Evolutionary conservation across 2,329 filamentous ascomycete genomes (phyloP).

Genomic region (Diplodia seriata): DNA sequence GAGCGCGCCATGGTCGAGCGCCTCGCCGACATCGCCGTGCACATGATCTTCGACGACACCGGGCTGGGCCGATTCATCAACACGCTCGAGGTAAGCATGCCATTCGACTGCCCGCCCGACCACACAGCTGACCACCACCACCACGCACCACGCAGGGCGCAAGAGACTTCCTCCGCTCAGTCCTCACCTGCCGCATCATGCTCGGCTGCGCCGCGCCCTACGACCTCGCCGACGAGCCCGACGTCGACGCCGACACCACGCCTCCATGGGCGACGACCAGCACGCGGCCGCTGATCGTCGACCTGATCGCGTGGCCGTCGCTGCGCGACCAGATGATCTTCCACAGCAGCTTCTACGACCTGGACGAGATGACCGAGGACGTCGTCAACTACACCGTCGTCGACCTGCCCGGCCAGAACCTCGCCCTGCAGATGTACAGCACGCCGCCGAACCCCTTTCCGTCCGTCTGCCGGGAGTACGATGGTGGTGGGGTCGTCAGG

Average conservation of each 20-base stretch:
- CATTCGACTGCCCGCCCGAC: no score
- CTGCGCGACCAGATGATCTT: slow-evolving; percentile 29
- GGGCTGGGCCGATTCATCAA: slow-evolving; percentile 10
- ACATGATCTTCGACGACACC: slow-evolving; percentile 25
- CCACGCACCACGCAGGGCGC: neutral
- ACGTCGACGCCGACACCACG: neutral
- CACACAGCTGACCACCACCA: neutral
- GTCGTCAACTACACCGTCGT: slow-evolving; percentile 25
- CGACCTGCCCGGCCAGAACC: slow-evolving; percentile 11
- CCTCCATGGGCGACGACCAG: neutral
- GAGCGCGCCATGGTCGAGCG: neutral
- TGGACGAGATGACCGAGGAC: slow-evolving; percentile 25
- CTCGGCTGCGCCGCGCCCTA: slow-evolving; percentile 7
- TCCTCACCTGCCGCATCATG: slow-evolving; percentile 8
- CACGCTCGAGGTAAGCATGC: neutral
- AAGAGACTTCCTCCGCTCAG: slow-evolving; percentile 5
- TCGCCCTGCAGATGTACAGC: slow-evolving; percentile 23
- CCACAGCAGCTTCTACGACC: slow-evolving; percentile 25
- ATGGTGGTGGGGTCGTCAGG: no score
- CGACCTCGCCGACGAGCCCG: neutral
- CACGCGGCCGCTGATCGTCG: slow-evolving; percentile 7
- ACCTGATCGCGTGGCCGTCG: slow-evolving; percentile 31
- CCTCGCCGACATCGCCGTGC: slow-evolving; percentile 1
- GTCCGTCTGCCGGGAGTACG: no score
- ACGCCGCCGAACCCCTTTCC: neutral